These are phyloP conservation scores for Blepharisma undulans DNA, from an alignment of 169 alveolate genomes.

Conservation along the genomic window DNA sequence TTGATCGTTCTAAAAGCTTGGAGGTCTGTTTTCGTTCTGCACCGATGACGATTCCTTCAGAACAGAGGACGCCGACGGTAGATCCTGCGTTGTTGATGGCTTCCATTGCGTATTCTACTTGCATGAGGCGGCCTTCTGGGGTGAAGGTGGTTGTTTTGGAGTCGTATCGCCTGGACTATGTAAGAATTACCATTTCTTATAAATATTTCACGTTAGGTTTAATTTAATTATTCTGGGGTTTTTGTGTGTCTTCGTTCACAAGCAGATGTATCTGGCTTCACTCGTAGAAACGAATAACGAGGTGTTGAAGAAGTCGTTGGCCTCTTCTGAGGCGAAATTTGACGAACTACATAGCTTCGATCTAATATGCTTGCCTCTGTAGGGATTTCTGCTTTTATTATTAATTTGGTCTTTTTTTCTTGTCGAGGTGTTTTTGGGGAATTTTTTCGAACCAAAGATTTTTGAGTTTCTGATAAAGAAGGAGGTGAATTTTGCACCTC, in stretches of 20 bases:
- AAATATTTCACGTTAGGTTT: neutral
- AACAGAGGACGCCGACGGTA: conserved; percentile 94
- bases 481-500: neutral
- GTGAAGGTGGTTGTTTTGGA: conserved; percentile 98
- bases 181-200: conserved; percentile 2
- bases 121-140: conserved; percentile 98
- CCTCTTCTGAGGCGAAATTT: neutral
- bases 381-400: neutral
- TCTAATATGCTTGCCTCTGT: neutral
- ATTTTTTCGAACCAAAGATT: neutral
- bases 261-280: neutral
- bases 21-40: conserved; percentile 95
- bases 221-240: neutral
- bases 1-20: conserved; percentile 94
- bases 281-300: neutral
- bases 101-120: conserved; percentile 99
- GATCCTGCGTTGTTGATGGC: conserved; percentile 98
- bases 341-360: neutral
- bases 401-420: neutral
- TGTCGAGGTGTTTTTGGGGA: neutral
- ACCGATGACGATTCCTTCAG: conserved; percentile 97
- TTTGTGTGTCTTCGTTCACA: neutral
- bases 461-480: neutral
- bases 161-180: conserved; percentile 89
- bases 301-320: neutral